Evolutionary conservation across 108 stramenopile genomes (phyloP), one percentile per base, ranked within the genome.

Genomic region (Cylindrotheca fusiformis): DNA sequence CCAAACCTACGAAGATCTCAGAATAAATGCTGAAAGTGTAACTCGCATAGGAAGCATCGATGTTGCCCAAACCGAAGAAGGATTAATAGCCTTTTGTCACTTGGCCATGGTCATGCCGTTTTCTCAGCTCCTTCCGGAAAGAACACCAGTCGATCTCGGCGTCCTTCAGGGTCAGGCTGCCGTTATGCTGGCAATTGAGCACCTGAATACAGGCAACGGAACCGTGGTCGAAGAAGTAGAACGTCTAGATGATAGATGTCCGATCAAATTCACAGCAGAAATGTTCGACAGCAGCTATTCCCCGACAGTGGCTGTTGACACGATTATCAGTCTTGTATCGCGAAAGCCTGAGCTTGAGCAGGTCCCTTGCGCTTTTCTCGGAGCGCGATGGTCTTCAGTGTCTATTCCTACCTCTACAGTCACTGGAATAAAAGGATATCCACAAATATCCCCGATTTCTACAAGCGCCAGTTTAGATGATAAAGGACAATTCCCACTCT

Each of bases 151-250:
- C 6, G 36, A 41, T 41, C 14, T 41, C 6, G 36, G 36, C 14
- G 36, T 41, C 36, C 14, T 41, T 41, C 36, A 41, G 36, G 52
- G 65, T 41, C 60, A 44, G 58, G 70, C 55, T 46, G 75, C 60
- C 0, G 59, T 77, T 21, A 36, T 64, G 10, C 32, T 83, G 31
- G 82, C 82, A 1, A 51, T 76, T 5, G 51, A 77, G 14, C 82
- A 83, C 51, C 61, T 83, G 41, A 83, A 83, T 41, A 41, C 71
- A 2, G 82, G 82, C 19, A 51, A 83, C 53, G 82, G 78, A 41
- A 51, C 33, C 44, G 46, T 83, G 14, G 71, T 83, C 1, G 44
- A 65, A 32, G 61, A 83, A 66, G 75, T 83, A 2, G 60, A 65
- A 2, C 76, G 78, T 6, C 47, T 83, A 12, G 53, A 68, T 54